phyloP scores from a whole-genome alignment of 192 early-diverging fungal species.

The Backusella sp. region DNA sequence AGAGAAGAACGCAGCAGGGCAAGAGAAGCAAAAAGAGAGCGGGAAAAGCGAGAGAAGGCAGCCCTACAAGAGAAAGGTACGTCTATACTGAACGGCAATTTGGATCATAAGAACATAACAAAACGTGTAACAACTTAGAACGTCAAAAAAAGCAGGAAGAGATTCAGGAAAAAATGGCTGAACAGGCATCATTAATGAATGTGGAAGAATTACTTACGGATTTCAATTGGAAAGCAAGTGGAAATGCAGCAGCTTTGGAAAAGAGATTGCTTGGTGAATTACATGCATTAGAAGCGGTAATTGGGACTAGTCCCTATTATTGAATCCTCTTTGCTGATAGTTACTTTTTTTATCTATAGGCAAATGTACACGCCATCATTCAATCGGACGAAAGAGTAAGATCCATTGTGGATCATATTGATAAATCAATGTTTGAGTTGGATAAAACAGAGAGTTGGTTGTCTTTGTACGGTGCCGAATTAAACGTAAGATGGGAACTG shows the following conservation, averaged over 20 bases:
- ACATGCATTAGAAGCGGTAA: slow-evolving; percentile 78
- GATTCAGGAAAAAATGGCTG: slow-evolving; percentile 40
- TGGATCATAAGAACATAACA: too few relatives aligned
- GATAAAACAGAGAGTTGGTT: slow-evolving; percentile 90
- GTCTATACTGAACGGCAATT: too few relatives aligned
- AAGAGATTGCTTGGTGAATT: slow-evolving; percentile 81
- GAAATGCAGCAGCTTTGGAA: slow-evolving; percentile 87
- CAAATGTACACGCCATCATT: slow-evolving; percentile 95
- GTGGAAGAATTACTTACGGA: slow-evolving; percentile 76
- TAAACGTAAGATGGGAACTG: slow-evolving; percentile 59
- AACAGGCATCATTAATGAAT: slow-evolving; percentile 71
- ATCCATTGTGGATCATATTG: slow-evolving; percentile 77
- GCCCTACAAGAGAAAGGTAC: slow-evolving; percentile 12
- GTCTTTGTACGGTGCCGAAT: slow-evolving; percentile 75
- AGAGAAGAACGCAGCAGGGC: slow-evolving; percentile 14
- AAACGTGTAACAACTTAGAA: background rate
- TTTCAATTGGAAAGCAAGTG: slow-evolving; percentile 88
- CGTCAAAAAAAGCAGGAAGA: slow-evolving; percentile 23
- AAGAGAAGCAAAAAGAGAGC: slow-evolving; percentile 19
- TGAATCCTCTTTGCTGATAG: too few relatives aligned
- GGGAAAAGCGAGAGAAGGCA: slow-evolving; percentile 20
- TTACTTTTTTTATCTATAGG: slow-evolving; percentile 34
- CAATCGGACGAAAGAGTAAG: slow-evolving; percentile 87
- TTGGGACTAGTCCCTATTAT: too few relatives aligned
- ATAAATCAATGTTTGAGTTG: slow-evolving; percentile 76